These are phyloP conservation scores for Dioscorea cayenensis DNA, from an alignment of 116 monocot genomes.

Conservation along the genomic window DNA sequence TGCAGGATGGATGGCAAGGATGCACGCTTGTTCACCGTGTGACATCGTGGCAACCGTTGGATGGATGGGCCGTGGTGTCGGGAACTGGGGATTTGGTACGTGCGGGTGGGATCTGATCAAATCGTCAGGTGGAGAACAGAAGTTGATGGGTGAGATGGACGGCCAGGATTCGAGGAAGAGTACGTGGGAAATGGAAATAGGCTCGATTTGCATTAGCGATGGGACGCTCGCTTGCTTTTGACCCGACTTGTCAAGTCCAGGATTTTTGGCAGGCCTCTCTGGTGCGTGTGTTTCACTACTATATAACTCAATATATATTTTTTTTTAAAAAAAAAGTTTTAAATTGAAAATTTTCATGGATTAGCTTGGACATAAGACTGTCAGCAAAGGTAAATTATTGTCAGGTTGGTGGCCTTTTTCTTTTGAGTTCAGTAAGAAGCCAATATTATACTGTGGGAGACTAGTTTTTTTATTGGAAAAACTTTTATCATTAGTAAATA, in stretches of 20 bases:
- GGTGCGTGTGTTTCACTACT: too few relatives aligned
- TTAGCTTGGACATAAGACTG: too few relatives aligned
- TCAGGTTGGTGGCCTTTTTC: too few relatives aligned
- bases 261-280: too few relatives aligned
- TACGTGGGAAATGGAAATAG: background rate
- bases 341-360: too few relatives aligned
- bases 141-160: background rate
- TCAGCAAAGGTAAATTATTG: too few relatives aligned
- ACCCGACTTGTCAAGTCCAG: background rate
- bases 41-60: background rate
- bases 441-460: too few relatives aligned
- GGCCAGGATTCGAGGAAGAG: background rate
- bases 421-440: too few relatives aligned
- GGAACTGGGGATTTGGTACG: too few relatives aligned
- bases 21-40: background rate
- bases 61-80: background rate
- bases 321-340: background rate
- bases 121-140: background rate
- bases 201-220: background rate
- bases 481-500: too few relatives aligned
- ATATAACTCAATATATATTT: background rate
- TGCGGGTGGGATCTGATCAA: background rate
- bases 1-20: background rate
- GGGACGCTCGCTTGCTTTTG: background rate
- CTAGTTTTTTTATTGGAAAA: too few relatives aligned